These are phyloP conservation scores for Trichoderma polysporum DNA, from an alignment of 2,329 filamentous ascomycete species.

Conservation along the genomic window DNA sequence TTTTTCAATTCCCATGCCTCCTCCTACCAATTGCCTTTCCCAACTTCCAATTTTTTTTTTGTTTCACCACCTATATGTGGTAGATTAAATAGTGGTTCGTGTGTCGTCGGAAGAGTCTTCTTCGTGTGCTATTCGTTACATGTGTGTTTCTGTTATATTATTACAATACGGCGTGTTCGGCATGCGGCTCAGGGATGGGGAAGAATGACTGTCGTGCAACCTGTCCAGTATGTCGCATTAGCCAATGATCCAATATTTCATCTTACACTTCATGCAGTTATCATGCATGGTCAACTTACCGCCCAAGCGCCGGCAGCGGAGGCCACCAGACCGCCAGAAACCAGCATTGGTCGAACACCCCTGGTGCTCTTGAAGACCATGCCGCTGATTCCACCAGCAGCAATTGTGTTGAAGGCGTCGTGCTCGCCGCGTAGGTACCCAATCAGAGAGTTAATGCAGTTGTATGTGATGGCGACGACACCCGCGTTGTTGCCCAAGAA, in stretches of 20 bases:
- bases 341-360: constrained; percentile 87
- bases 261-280: constrained; percentile 18
- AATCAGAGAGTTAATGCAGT: constrained; percentile 83
- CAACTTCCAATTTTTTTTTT: background rate
- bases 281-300: constrained; percentile 56
- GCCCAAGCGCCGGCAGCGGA: constrained; percentile 85
- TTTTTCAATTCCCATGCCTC: background rate
- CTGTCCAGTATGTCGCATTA: constrained; percentile 27
- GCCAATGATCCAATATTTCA: background rate
- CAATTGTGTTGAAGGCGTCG: constrained; percentile 84
- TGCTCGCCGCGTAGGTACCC: constrained; percentile 80
- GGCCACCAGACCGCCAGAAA: constrained; percentile 87
- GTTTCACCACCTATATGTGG: constrained; percentile 9
- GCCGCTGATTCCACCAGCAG: constrained; percentile 82
- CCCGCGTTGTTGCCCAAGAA: constrained; percentile 96
- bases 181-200: constrained; percentile 37
- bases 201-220: constrained; percentile 45
- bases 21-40: background rate
- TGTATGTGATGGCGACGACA: constrained; percentile 94
- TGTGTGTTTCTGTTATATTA: constrained; percentile 5
- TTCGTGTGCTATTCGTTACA: constrained; percentile 14
- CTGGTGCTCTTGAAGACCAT: constrained; percentile 96
- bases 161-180: constrained; percentile 15
- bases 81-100: constrained; percentile 17
- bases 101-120: constrained; percentile 5